Base-by-base conservation (phyloP, 1,139 yeast species). In the Taphrina populina region DNA sequence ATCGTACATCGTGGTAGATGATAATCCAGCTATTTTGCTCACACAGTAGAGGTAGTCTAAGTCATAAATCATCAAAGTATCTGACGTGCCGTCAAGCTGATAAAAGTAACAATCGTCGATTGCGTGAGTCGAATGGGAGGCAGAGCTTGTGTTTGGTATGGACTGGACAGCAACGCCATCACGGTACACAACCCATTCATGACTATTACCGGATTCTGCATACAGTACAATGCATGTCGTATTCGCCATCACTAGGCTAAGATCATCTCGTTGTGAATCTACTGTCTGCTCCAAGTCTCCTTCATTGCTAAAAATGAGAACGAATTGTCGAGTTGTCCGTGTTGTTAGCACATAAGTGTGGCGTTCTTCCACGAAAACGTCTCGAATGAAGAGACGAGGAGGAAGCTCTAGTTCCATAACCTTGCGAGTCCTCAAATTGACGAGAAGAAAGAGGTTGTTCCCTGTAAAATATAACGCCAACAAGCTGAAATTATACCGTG, bases 211-310 rank as follows among this genome's bases (percentile, higher is more conserved):
- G n/a, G 37, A 15, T 10, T 43, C 29, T 19, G 36, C 47, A 30
- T 43, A 43, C 15, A 19, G 37, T 19, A 43, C 29, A 4, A 29
- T 43, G 19, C 32, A 29, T 24, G n/a, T 29, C 27, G 11, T 10
- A 32, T 43, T 43, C n/a, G 47, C 47, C 47, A 43, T 43, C 17
- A 43, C 27, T 10, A 29, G 32, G 17, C 19, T 26, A 24, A 43
- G 32, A 30, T 43, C 47, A 10, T 24, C 20, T 2, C 47, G 35
- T 19, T 30, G 29, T 19, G 47, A 30, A 29, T 43, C 47, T 6
- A 43, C 29, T 2, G 35, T 43, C 4, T 30, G 47, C 11, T 30
- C 5, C 2, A 43, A 37, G 7, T 43, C 23, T 15, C 47, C 47
- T 11, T 29, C 19, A 26, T 30, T 29, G 36, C 32, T 29, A 20